Conservation (phyloP, 805 yeast genomes). For the Sugiyamaella americana region DNA sequence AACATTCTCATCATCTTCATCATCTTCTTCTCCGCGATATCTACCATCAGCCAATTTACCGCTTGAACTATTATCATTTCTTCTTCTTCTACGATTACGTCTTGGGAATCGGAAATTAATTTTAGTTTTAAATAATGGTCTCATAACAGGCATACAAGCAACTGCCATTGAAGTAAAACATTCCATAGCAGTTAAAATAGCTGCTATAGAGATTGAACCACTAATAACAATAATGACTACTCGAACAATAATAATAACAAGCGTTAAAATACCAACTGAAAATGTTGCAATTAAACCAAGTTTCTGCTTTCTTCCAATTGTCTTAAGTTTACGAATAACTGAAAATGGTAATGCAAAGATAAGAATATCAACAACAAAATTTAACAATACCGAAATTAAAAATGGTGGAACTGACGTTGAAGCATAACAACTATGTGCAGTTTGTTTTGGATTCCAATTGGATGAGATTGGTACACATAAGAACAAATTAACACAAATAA, state of each 20-base stretch:
- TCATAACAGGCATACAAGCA: conserved; percentile 24
- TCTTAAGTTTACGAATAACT: conserved; percentile 17
- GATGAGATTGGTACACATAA: conserved; percentile 24
- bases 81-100: not conserved
- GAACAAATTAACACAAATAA: conserved; percentile 19
- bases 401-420: conserved; percentile 25
- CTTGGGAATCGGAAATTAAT: not conserved
- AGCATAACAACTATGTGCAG: conserved; percentile 19
- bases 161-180: conserved; percentile 23
- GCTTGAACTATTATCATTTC: not conserved
- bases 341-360: conserved; percentile 26
- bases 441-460: conserved; percentile 22
- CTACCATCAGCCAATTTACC: not conserved
- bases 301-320: conserved; percentile 16
- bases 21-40: too few relatives aligned
- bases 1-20: not conserved
- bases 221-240: conserved; percentile 19
- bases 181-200: conserved; percentile 25
- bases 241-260: conserved; percentile 21
- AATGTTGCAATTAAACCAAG: conserved; percentile 23
- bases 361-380: conserved; percentile 21
- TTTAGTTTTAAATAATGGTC: conserved; percentile 7
- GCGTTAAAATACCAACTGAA: conserved; percentile 25
- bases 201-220: conserved; percentile 19
- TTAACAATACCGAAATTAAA: conserved; percentile 19